A percentile compares a stretch with the other conserved stretches of the same genome.
These are phyloP conservation scores for Draba incana DNA, from an alignment of 345 rosid genomes.

Conservation along the genomic window DNA sequence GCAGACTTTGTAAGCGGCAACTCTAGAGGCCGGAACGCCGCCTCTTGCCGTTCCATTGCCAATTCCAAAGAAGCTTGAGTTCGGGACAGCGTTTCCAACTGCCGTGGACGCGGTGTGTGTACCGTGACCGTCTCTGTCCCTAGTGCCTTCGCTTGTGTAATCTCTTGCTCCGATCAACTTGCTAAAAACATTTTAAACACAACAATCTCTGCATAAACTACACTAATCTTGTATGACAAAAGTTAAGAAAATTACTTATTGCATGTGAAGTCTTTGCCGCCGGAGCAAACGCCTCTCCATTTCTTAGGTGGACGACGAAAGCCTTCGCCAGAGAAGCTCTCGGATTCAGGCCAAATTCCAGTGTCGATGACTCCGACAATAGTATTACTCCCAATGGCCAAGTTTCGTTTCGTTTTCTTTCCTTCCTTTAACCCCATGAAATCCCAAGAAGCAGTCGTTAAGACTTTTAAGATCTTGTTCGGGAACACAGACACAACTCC, in stretches of 20 bases:
- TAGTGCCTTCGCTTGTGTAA: constrained; percentile 33
- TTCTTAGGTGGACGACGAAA: constrained; percentile 53
- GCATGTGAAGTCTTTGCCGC: constrained; percentile 56
- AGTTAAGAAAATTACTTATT: constrained; percentile 44
- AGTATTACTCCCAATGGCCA: constrained; percentile 32
- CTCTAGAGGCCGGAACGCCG: constrained; percentile 56
- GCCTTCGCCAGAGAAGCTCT: constrained; percentile 47
- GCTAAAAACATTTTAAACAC: neutral
- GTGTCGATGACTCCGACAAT: constrained; percentile 45
- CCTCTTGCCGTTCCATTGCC: constrained; percentile 57
- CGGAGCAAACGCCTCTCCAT: constrained; percentile 58
- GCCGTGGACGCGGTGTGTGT: constrained; percentile 61
- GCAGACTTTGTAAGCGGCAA: constrained; percentile 55
- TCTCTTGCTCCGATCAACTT: constrained; percentile 59
- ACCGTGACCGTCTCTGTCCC: constrained; percentile 51
- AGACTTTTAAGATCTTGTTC: constrained; percentile 36
- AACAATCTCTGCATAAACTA: too few species aligned
- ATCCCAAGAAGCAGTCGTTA: constrained; percentile 63
- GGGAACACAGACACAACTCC: constrained; percentile 59
- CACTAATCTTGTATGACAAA: too few species aligned
- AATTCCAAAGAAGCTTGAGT: constrained; percentile 46
- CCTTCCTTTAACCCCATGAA: constrained; percentile 50
- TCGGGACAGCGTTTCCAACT: constrained; percentile 46
- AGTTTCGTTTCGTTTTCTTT: neutral
- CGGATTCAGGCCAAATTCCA: constrained; percentile 56